Conservation (phyloP, 306 rosid genomes). For the Echinosophora koreensis region DNA sequence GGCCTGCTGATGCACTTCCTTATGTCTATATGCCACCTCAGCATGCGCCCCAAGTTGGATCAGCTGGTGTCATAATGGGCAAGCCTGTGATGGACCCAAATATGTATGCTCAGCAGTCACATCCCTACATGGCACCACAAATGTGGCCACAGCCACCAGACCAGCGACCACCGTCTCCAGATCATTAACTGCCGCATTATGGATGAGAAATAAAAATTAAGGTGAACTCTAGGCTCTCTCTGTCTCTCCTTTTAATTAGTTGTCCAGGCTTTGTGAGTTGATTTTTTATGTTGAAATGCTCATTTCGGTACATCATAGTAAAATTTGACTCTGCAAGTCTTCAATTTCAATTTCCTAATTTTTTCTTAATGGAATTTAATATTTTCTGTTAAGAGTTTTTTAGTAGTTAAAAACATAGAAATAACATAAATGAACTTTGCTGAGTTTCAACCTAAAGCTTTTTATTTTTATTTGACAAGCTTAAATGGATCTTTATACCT, state of each 20-base stretch:
- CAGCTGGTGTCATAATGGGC: constrained; percentile 64
- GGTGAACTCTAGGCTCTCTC: constrained; percentile 44
- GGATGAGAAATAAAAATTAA: constrained; percentile 13
- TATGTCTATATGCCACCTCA: constrained; percentile 63
- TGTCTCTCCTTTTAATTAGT: not conserved
- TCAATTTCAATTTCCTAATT: not conserved
- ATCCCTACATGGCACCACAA: constrained; percentile 60
- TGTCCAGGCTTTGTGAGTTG: too few species aligned
- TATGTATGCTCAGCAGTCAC: constrained; percentile 63
- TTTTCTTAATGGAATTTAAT: not conserved
- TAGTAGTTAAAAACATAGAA: not conserved
- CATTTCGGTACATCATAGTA: constrained; percentile 4
- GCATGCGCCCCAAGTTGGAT: constrained; percentile 59
- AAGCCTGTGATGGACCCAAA: constrained; percentile 67
- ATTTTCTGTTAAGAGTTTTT: not conserved
- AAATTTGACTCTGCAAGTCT: constrained; percentile 1
- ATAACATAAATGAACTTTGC: not conserved
- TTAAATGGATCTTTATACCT: not conserved
- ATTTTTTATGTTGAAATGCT: constrained; percentile 31
- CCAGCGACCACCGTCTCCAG: constrained; percentile 57
- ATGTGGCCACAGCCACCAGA: constrained; percentile 68
- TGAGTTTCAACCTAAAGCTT: constrained; percentile 8
- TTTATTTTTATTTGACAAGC: constrained; percentile 10
- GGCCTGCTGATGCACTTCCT: constrained; percentile 62
- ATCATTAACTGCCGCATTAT: constrained; percentile 45